phyloP scores from a whole-genome alignment of 192 early-diverging fungal genomes.

The Umbelopsis sp. region DNA sequence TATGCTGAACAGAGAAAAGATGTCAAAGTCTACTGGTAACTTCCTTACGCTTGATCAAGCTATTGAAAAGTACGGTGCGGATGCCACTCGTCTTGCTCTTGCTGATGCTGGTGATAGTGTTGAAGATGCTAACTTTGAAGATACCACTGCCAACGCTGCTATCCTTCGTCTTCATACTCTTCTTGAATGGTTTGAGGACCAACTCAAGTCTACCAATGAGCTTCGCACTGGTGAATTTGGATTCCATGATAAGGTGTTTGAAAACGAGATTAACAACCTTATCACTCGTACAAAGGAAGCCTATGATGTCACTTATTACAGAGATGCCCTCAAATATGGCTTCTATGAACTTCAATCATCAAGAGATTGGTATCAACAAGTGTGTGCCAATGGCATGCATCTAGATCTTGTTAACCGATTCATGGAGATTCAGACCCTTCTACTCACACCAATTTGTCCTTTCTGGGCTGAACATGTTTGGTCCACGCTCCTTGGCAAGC shows the following conservation, averaged over 20 bases:
- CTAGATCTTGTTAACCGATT: conserved; percentile 79
- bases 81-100: conserved; percentile 92
- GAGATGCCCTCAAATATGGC: conserved; percentile 88
- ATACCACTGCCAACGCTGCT: conserved; percentile 91
- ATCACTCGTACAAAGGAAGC: conserved; percentile 65
- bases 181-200: conserved; percentile 87
- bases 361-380: conserved; percentile 85
- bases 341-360: conserved; percentile 89
- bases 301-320: conserved; percentile 85
- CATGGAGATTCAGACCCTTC: conserved; percentile 82
- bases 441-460: conserved; percentile 87
- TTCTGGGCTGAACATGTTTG: conserved; percentile 96
- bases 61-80: conserved; percentile 87
- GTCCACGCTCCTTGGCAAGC: conserved; percentile 76
- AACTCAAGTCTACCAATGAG: conserved; percentile 42
- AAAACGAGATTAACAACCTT: conserved; percentile 83
- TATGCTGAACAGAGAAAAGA: conserved; percentile 94
- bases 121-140: conserved; percentile 99
- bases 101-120: conserved; percentile 96
- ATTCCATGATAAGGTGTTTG: conserved; percentile 91
- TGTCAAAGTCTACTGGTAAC: conserved; percentile 98
- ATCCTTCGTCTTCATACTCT: conserved; percentile 91
- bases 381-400: conserved; percentile 79
- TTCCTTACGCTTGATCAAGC: conserved; percentile 85
- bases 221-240: conserved; percentile 56